phyloP scores from a whole-genome alignment of 1,284 basidiomycete species.

The Cryptococcus sp. region DNA sequence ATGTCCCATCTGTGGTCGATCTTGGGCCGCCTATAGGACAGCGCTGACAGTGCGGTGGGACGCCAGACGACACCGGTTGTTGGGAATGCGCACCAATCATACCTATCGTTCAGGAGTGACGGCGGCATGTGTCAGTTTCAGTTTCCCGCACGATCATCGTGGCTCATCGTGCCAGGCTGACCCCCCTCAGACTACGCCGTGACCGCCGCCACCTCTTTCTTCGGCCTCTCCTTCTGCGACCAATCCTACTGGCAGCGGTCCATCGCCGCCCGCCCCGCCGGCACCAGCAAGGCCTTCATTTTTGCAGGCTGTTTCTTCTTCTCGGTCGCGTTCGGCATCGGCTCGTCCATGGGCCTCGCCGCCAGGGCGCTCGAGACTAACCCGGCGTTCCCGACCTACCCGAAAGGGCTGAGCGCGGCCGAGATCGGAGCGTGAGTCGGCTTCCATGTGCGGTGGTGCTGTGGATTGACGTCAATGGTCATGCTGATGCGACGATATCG shows the following conservation, averaged over 20 bases:
- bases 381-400: slow-evolving; percentile 58
- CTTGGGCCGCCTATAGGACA: background rate
- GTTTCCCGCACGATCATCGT: too few relatives aligned
- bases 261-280: slow-evolving; percentile 75
- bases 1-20: background rate
- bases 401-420: slow-evolving; percentile 66
- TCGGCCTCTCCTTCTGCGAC: slow-evolving; percentile 10
- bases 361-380: slow-evolving; percentile 65
- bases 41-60: background rate
- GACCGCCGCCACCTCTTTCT: slow-evolving; percentile 12
- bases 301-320: slow-evolving; percentile 82
- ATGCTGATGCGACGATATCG: background rate
- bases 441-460: too few relatives aligned
- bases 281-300: slow-evolving; percentile 74
- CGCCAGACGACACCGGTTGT: background rate
- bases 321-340: slow-evolving; percentile 63
- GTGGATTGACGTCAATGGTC: background rate
- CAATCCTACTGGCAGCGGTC: slow-evolving; percentile 64
- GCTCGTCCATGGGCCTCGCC: slow-evolving; percentile 63
- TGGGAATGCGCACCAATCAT: slow-evolving; percentile 5
- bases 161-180: background rate
- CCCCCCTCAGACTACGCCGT: slow-evolving; percentile 8
- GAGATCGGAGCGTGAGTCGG: slow-evolving; percentile 68
- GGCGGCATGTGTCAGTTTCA: slow-evolving; percentile 15
- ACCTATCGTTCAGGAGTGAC: slow-evolving; percentile 6